Evolutionary conservation across 306 rosid species (phyloP).

Genomic region (Lagenaria siceraria): DNA sequence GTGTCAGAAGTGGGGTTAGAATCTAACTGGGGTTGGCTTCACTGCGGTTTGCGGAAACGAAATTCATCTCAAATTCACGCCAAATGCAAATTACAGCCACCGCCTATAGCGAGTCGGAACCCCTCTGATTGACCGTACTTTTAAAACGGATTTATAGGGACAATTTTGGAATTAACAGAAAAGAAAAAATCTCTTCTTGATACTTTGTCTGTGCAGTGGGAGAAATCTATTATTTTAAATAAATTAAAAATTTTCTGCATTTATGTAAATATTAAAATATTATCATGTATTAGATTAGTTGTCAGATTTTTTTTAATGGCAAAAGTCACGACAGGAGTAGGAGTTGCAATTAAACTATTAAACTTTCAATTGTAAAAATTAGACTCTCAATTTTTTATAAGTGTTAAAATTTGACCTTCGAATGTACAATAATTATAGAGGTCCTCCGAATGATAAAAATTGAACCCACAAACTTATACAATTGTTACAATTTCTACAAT

Average conservation of each 20-base stretch:
- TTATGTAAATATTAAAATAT: background rate
- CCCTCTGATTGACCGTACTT: background rate
- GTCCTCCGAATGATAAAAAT: no score
- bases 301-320: no score
- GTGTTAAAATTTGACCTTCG: no score
- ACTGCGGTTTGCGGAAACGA: background rate
- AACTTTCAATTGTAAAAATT: no score
- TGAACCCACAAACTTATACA: no score
- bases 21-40: slow-evolving; percentile 12
- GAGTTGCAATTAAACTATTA: no score
- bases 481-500: no score
- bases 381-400: no score
- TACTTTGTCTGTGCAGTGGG: background rate
- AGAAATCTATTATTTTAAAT: background rate
- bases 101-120: background rate
- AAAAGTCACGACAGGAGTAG: no score
- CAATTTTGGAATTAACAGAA: background rate
- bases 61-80: slow-evolving; percentile 10
- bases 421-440: no score
- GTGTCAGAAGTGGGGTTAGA: slow-evolving; percentile 3
- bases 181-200: background rate
- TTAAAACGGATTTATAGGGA: background rate
- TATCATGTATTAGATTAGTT: background rate
- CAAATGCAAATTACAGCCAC: slow-evolving; percentile 10
- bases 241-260: background rate